Evolutionary conservation across 768 basidiomycete genomes (phyloP).

Genomic region (Lactarius indigo): DNA sequence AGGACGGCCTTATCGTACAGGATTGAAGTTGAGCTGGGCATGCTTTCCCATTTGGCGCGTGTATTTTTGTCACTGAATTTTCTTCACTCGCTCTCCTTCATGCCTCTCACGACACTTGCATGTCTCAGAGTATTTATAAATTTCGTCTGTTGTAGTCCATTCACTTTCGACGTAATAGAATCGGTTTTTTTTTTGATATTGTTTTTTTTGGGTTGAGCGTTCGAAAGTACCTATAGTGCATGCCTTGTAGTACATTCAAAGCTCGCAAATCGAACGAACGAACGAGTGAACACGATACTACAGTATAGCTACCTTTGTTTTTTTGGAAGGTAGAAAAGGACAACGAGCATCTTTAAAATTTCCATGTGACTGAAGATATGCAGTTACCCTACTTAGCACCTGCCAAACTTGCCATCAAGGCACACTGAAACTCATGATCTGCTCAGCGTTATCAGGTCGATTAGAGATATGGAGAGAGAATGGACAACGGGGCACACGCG

Average conservation of each 20-base stretch:
- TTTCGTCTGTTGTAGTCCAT: slow-evolving; percentile 6
- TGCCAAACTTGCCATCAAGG: no score
- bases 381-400: no score
- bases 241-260: not conserved
- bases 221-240: not conserved
- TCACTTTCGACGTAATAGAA: slow-evolving; percentile 14
- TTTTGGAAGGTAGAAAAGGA: no score
- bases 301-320: no score
- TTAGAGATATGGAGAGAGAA: no score
- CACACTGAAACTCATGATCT: no score
- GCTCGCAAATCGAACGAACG: no score
- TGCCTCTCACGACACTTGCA: slow-evolving; percentile 10
- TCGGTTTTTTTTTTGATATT: not conserved
- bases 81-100: not conserved
- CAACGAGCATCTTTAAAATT: no score
- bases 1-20: slow-evolving; percentile 12
- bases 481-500: no score
- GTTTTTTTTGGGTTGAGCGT: not conserved
- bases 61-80: not conserved
- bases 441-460: no score
- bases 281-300: no score
- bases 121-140: slow-evolving; percentile 14
- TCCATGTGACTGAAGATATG: no score
- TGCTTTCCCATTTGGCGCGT: not conserved
- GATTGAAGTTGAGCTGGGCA: not conserved